Conservation (phyloP, 1,284 basidiomycete species). For the Sparassis latifolia region DNA sequence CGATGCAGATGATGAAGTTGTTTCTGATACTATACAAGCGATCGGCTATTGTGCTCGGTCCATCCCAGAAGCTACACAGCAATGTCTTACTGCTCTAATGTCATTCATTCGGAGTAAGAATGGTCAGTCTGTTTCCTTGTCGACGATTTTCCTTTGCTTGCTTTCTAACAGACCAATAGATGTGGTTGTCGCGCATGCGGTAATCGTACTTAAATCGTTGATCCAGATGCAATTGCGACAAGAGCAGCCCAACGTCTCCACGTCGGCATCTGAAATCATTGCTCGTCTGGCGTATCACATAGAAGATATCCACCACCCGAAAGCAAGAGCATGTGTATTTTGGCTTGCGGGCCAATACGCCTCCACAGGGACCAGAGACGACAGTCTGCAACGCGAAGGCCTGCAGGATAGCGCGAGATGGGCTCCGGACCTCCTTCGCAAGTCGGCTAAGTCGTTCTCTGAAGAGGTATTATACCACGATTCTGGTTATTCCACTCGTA, state of each 20-base stretch:
- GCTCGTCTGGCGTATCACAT: conserved; percentile 67
- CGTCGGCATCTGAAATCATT: conserved; percentile 60
- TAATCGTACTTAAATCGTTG: conserved; percentile 79
- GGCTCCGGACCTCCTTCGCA: conserved; percentile 84
- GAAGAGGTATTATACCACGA: conserved; percentile 46
- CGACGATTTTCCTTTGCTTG: background rate
- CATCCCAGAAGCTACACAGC: conserved; percentile 60
- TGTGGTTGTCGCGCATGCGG: conserved; percentile 67
- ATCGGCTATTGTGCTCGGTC: conserved; percentile 70
- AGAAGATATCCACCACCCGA: conserved; percentile 71
- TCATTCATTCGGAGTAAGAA: conserved; percentile 70
- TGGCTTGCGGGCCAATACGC: conserved; percentile 91
- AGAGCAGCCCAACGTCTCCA: conserved; percentile 20
- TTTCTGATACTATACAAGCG: conserved; percentile 67
- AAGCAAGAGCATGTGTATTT: conserved; percentile 78
- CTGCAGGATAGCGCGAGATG: conserved; percentile 53
- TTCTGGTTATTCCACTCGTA: background rate
- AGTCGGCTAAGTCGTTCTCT: conserved; percentile 65
- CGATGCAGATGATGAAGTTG: conserved; percentile 64
- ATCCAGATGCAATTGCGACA: conserved; percentile 62
- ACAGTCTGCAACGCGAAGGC: conserved; percentile 9
- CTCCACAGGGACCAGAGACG: conserved; percentile 16
- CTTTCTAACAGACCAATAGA: conserved; percentile 33
- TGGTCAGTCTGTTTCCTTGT: conserved; percentile 36
- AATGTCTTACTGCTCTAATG: conserved; percentile 73